Base-by-base conservation (phyloP, 345 rosid species). In the Gossypium bickii region DNA sequence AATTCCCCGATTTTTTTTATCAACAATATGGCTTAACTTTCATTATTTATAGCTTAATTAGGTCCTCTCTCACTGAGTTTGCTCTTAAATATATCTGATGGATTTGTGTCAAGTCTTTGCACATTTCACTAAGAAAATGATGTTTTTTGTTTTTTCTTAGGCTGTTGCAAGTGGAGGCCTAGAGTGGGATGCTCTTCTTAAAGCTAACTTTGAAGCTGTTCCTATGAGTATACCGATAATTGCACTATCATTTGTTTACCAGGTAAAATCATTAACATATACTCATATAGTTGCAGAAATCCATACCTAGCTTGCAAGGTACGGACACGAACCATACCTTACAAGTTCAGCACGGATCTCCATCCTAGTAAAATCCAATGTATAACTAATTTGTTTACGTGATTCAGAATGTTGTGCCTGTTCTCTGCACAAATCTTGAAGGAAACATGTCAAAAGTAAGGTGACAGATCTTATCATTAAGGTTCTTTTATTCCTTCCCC, bases 151-250 rank as follows among this genome's bases (percentile, higher is more conserved):
- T 64, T 18, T 47, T 55, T 79, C 77, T 74, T 86, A 94, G 97
- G 87, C 82, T 78, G 97, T 81, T 69, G 93, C 94, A 20, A 85
- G 92, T 72, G 94, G 90, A 78, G 76, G 87, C 81, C 84, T 94
- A 63, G 96, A 89, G 22, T 86, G 85, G 87, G 91, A 89, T 73
- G 82, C 94, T 80, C 94, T 94, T 80, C 83, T 89, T 65, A 90
- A 85, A 82, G 97, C 94, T 24, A 90, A 94, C 85, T 87, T 94
- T 82, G 90, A 82, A 69, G 98, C 97, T 1, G 92, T 90, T 86
- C 98, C 98, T 5, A 92, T 89, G 92, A 90, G 98, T 76, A 86
- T 94, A 85, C 98, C 97, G n/a, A 88, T 94, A n/a, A 84, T 94
- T 81, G 93, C 97, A 41, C 92, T 92, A 57, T 92, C 97, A 27